Evolutionary conservation across 202 grass and related monocot species (phyloP).

Genomic region (Zizania palustris): DNA sequence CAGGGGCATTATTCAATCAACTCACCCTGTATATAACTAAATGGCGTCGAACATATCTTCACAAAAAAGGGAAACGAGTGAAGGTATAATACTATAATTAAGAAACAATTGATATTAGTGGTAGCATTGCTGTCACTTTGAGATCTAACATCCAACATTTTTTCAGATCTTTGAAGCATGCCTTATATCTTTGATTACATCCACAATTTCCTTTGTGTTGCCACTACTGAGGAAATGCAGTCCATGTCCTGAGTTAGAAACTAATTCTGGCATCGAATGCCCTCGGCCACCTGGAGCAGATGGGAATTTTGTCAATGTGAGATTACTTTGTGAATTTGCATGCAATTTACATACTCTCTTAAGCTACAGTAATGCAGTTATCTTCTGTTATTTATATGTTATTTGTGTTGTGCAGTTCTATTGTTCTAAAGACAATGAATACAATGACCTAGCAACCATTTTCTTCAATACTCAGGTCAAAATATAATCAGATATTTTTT

Average conservation of each 20-base stretch:
- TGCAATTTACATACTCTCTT: slow-evolving; percentile 4
- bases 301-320: slow-evolving; percentile 99
- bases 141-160: slow-evolving; percentile 41
- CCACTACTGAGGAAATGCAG: slow-evolving; percentile 94
- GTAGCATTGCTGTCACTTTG: neutral
- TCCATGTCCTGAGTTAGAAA: slow-evolving; percentile 73
- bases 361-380: slow-evolving; percentile 20
- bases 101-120: slow-evolving; percentile 16
- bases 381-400: slow-evolving; percentile 37
- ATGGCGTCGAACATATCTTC: slow-evolving; percentile 85
- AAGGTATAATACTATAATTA: slow-evolving; percentile 78
- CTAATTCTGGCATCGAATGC: slow-evolving; percentile 88
- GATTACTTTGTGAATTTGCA: slow-evolving; percentile 43
- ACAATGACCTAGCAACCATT: slow-evolving; percentile 99
- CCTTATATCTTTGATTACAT: slow-evolving; percentile 93
- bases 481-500: slow-evolving; percentile 22
- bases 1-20: slow-evolving; percentile 98
- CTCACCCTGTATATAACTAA: slow-evolving; percentile 94
- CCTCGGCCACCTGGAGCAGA: slow-evolving; percentile 94
- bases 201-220: slow-evolving; percentile 84
- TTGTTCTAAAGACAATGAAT: slow-evolving; percentile 91
- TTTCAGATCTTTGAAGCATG: slow-evolving; percentile 94
- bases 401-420: slow-evolving; percentile 71
- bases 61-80: slow-evolving; percentile 90
- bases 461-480: slow-evolving; percentile 99